phyloP scores from a whole-genome alignment of 1,284 basidiomycete species.

The Moesziomyces globuligerus region DNA sequence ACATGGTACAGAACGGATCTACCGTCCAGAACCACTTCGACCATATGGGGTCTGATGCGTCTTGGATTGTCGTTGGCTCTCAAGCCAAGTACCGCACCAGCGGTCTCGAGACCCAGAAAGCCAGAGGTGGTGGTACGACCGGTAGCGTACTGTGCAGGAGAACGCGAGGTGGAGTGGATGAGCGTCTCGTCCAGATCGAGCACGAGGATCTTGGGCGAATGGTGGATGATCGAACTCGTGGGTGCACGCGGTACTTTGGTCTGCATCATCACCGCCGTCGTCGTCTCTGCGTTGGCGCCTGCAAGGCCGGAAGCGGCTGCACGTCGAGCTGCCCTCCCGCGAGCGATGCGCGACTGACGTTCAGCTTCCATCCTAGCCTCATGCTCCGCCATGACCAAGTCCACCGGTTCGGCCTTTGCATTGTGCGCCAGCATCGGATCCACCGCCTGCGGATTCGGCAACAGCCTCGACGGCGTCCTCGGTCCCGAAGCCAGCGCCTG shows the following conservation, averaged over 20 bases:
- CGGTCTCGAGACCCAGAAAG: conserved; percentile 58
- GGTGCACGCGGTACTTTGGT: conserved; percentile 37
- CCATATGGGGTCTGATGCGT: conserved; percentile 81
- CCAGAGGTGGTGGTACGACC: conserved; percentile 33
- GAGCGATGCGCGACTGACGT: conserved; percentile 30
- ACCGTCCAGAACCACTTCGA: conserved; percentile 93
- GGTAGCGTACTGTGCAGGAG: conserved; percentile 62
- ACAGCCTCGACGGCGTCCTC: conserved; percentile 30
- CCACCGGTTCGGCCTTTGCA: conserved; percentile 32
- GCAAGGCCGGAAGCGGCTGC: conserved; percentile 9
- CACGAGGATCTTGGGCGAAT: conserved; percentile 66
- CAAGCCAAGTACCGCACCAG: conserved; percentile 59
- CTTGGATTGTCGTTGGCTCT: conserved; percentile 48
- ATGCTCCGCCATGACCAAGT: conserved; percentile 31
- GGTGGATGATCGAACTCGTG: conserved; percentile 55
- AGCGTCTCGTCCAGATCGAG: conserved; percentile 97
- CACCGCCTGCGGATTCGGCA: conserved; percentile 57
- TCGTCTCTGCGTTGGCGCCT: too few relatives aligned
- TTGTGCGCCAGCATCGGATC: conserved; percentile 55
- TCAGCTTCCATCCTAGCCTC: conserved; percentile 43
- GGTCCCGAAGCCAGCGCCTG: conserved; percentile 17
- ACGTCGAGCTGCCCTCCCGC: conserved; percentile 27
- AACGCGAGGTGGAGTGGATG: conserved; percentile 93
- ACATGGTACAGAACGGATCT: conserved; percentile 94
- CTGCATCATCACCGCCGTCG: conserved; percentile 1